Percentiles rank a stretch among this genome's conserved stretches.
Conservation (phyloP, 495 filamentous ascomycete species). For the Penicillium chermesinum region DNA sequence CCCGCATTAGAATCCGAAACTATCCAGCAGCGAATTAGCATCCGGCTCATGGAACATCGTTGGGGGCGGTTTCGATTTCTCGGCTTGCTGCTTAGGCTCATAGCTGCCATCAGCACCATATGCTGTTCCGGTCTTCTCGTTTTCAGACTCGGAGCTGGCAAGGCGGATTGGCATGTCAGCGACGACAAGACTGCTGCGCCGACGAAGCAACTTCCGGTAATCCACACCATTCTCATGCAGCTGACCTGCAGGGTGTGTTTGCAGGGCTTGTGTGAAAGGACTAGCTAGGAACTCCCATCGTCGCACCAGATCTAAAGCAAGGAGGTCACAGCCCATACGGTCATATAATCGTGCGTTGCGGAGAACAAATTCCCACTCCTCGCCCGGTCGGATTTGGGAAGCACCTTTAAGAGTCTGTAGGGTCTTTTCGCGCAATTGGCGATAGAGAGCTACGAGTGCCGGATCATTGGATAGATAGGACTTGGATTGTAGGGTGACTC, state of each 20-base stretch:
- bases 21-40: constrained; percentile 73
- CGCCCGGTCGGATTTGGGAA: constrained; percentile 68
- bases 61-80: constrained; percentile 59
- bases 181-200: constrained; percentile 73
- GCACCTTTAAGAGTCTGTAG: constrained; percentile 81
- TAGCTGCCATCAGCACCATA: constrained; percentile 1
- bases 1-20: constrained; percentile 73
- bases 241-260: constrained; percentile 15
- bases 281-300: constrained; percentile 78
- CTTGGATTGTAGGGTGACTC: constrained; percentile 58
- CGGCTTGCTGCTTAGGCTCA: constrained; percentile 22
- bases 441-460: constrained; percentile 78
- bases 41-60: constrained; percentile 88
- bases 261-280: constrained; percentile 27
- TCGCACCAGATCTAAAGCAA: constrained; percentile 75
- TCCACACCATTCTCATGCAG: constrained; percentile 46
- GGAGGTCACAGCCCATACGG: constrained; percentile 93
- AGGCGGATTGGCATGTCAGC: constrained; percentile 60
- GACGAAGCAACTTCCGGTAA: constrained; percentile 61
- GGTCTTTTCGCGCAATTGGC: constrained; percentile 78
- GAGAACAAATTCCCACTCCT: constrained; percentile 86
- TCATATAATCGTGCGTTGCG: constrained; percentile 85
- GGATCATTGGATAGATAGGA: constrained; percentile 88
- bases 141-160: not conserved
- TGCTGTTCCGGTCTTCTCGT: constrained; percentile 15